Conservation (phyloP, 164 flowering plant genomes). For the Chloranthus sessilifolius region DNA sequence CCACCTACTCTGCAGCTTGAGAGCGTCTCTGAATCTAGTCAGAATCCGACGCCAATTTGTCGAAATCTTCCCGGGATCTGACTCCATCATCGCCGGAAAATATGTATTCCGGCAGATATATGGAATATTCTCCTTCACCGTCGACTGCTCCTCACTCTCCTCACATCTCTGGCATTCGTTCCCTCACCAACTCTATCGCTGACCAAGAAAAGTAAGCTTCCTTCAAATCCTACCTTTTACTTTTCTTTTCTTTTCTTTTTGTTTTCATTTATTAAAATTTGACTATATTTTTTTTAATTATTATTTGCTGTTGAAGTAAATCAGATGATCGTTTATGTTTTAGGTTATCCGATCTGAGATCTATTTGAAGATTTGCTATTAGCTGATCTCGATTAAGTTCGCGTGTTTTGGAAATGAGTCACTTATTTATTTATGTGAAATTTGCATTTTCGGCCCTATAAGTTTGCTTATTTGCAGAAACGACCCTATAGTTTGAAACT, state of each 20-base stretch:
- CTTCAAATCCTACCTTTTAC: background rate
- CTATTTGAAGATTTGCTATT: too few species aligned
- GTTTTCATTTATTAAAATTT: background rate
- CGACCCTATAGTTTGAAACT: too few species aligned
- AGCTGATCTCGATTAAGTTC: too few species aligned
- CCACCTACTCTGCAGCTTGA: slow-evolving; percentile 28
- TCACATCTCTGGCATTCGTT: slow-evolving; percentile 62
- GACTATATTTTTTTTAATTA: background rate
- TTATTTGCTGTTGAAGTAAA: too few species aligned
- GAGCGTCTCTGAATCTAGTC: background rate
- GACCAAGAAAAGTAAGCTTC: slow-evolving; percentile 80
- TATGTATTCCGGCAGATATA: slow-evolving; percentile 76
- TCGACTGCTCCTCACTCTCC: slow-evolving; percentile 86
- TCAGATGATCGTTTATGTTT: too few species aligned
- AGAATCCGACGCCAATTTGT: slow-evolving; percentile 1
- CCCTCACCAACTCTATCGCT: slow-evolving; percentile 49
- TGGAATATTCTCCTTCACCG: slow-evolving; percentile 93
- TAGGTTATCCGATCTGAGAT: too few species aligned
- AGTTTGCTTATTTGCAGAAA: too few species aligned
- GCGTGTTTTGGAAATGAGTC: background rate
- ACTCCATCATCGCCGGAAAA: slow-evolving; percentile 20
- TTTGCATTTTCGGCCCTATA: too few species aligned
- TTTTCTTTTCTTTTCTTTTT: background rate
- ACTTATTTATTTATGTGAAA: too few species aligned
- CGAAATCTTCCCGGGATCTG: slow-evolving; percentile 25